phyloP scores from a whole-genome alignment of 1,284 basidiomycete species.

The Tilletiaria anomala region DNA sequence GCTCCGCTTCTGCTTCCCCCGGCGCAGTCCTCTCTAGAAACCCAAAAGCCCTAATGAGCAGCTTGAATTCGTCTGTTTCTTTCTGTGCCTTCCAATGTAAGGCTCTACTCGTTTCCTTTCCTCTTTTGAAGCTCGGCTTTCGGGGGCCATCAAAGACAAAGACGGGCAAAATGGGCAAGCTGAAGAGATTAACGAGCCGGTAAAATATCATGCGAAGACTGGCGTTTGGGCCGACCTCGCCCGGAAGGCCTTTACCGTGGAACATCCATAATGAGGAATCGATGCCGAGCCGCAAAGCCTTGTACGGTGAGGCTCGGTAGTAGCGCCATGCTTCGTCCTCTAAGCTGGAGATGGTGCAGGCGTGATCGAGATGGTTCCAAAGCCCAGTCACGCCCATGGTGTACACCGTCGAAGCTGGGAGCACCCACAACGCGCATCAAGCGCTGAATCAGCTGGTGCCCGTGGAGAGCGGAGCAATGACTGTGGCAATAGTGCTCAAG shows the following conservation, averaged over 20 bases:
- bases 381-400: background rate
- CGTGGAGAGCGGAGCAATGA: no score
- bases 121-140: slow-evolving; percentile 67
- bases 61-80: slow-evolving; percentile 7
- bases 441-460: no score
- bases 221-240: slow-evolving; percentile 22
- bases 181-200: slow-evolving; percentile 53
- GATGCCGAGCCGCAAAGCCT: slow-evolving; percentile 18
- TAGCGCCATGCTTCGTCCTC: background rate
- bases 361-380: background rate
- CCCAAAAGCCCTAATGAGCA: slow-evolving; percentile 74
- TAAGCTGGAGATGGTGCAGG: background rate
- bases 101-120: slow-evolving; percentile 43
- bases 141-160: slow-evolving; percentile 89
- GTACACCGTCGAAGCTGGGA: no score
- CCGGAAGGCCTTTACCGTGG: slow-evolving; percentile 28
- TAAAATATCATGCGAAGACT: slow-evolving; percentile 44
- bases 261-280: slow-evolving; percentile 43
- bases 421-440: no score
- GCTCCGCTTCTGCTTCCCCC: slow-evolving; percentile 89
- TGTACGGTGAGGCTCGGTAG: background rate
- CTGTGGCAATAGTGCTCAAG: no score
- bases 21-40: slow-evolving; percentile 58
- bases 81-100: background rate
- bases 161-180: slow-evolving; percentile 64